These are phyloP conservation scores for Fusarium virguliforme DNA, from an alignment of 2,329 filamentous ascomycete genomes.

Conservation along the genomic window DNA sequence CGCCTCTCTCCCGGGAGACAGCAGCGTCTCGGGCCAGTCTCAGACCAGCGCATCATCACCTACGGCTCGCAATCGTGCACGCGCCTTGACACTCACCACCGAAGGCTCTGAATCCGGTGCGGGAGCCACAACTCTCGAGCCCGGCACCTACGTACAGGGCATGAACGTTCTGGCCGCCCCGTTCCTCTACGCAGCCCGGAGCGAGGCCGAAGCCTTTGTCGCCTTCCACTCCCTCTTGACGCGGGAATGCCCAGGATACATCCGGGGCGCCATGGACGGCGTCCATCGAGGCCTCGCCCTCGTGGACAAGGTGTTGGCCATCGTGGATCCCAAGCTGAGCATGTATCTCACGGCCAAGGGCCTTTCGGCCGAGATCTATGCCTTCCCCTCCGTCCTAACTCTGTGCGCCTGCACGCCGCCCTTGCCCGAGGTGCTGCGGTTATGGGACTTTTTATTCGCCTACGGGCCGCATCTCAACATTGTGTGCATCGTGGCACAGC, in stretches of 20 bases:
- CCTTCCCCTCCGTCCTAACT: constrained; percentile 94
- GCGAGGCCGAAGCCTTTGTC: constrained; percentile 94
- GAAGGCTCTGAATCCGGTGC: constrained; percentile 74
- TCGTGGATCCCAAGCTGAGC: constrained; percentile 91
- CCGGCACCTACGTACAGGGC: constrained; percentile 95
- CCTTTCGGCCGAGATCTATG: constrained; percentile 94
- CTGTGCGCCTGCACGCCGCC: constrained; percentile 97
- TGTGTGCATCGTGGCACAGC: constrained; percentile 94
- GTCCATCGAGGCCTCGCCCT: constrained; percentile 93
- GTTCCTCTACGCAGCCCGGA: constrained; percentile 94
- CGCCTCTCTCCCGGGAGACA: constrained; percentile 55
- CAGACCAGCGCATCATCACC: constrained; percentile 62
- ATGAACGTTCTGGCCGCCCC: constrained; percentile 99
- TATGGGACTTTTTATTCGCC: constrained; percentile 98
- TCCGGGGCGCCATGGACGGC: constrained; percentile 95
- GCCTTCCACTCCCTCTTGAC: constrained; percentile 92
- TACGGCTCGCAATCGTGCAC: constrained; percentile 66
- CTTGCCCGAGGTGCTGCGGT: constrained; percentile 88
- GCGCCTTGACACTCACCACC: constrained; percentile 73
- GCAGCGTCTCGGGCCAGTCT: constrained; percentile 56
- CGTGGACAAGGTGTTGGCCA: constrained; percentile 91
- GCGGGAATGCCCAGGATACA: constrained; percentile 91
- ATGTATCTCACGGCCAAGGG: constrained; percentile 88
- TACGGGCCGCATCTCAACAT: constrained; percentile 97
- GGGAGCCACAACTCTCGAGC: constrained; percentile 70